Evolutionary conservation across 78 protist species (phyloP).

Genomic region (Paulinella micropora): DNA sequence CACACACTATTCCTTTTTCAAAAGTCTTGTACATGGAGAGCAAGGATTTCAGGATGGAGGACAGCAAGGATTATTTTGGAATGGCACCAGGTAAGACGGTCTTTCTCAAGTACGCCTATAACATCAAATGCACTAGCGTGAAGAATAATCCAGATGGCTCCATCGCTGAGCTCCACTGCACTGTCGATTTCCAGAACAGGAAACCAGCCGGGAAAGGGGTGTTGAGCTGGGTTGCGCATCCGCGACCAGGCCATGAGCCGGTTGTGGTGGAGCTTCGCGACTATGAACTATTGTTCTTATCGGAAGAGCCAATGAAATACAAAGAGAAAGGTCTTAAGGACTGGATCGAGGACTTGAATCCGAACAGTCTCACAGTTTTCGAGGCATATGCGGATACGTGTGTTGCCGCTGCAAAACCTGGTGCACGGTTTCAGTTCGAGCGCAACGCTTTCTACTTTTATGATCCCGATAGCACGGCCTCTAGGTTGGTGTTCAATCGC

Average conservation of each 20-base stretch:
- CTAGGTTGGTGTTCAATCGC: slow-evolving; percentile 8
- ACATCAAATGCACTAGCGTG: neutral
- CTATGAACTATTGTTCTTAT: neutral
- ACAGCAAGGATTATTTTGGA: neutral
- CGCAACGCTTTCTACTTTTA: slow-evolving; percentile 13
- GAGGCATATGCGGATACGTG: neutral
- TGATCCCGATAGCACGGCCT: neutral
- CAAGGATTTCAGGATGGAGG: slow-evolving; percentile 15
- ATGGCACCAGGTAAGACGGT: slow-evolving; percentile 26
- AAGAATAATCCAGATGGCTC: neutral
- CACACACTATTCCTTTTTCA: neutral
- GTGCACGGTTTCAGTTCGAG: slow-evolving; percentile 18
- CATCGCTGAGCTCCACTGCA: neutral
- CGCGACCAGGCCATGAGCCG: neutral
- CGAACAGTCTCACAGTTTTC: neutral
- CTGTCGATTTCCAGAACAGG: neutral
- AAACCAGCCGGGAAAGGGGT: neutral
- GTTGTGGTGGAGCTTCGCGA: neutral
- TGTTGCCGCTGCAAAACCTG: neutral
- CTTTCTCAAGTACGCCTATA: slow-evolving; percentile 1
- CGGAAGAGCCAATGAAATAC: neutral
- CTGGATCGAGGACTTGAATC: neutral
- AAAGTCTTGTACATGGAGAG: slow-evolving; percentile 34
- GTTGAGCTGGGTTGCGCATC: neutral
- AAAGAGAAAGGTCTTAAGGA: neutral